Evolutionary conservation across 1,284 basidiomycete genomes (phyloP).

Genomic region (Porodaedalea pini): DNA sequence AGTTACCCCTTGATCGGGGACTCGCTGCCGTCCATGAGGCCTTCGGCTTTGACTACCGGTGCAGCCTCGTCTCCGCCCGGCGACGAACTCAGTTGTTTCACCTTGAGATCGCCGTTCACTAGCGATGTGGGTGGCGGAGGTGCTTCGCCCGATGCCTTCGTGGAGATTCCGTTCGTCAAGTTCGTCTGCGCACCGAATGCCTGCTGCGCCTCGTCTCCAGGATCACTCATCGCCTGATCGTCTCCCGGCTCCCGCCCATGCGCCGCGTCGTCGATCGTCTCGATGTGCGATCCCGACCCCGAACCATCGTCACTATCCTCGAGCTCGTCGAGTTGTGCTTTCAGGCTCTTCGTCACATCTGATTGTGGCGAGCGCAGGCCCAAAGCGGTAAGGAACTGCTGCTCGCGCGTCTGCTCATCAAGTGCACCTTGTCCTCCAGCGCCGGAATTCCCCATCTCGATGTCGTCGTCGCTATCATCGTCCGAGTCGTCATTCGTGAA

Average conservation of each 20-base stretch:
- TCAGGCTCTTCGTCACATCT: constrained; percentile 53
- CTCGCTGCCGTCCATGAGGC: constrained; percentile 71
- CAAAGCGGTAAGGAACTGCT: constrained; percentile 14
- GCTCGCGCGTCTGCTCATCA: neutral
- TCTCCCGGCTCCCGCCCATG: constrained; percentile 19
- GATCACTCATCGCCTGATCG: constrained; percentile 23
- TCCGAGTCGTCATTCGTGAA: constrained; percentile 55
- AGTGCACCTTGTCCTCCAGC: constrained; percentile 30
- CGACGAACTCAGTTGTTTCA: constrained; percentile 49
- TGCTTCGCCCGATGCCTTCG: constrained; percentile 38
- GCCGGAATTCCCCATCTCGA: constrained; percentile 11
- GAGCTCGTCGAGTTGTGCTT: constrained; percentile 58
- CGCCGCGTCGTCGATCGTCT: constrained; percentile 21
- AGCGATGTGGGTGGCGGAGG: constrained; percentile 41
- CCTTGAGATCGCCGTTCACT: constrained; percentile 45
- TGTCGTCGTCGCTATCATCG: constrained; percentile 30
- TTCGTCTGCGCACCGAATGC: constrained; percentile 21
- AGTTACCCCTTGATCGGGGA: constrained; percentile 54
- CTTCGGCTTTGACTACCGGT: constrained; percentile 60
- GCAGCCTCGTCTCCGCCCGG: constrained; percentile 60
- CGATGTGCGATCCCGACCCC: constrained; percentile 27
- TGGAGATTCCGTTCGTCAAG: constrained; percentile 23
- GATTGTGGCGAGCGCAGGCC: constrained; percentile 17
- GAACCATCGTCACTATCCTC: constrained; percentile 28
- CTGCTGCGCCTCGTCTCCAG: constrained; percentile 27